phyloP scores from a whole-genome alignment of 2,329 filamentous ascomycete genomes.

The Aspergillus novoparasiticus region DNA sequence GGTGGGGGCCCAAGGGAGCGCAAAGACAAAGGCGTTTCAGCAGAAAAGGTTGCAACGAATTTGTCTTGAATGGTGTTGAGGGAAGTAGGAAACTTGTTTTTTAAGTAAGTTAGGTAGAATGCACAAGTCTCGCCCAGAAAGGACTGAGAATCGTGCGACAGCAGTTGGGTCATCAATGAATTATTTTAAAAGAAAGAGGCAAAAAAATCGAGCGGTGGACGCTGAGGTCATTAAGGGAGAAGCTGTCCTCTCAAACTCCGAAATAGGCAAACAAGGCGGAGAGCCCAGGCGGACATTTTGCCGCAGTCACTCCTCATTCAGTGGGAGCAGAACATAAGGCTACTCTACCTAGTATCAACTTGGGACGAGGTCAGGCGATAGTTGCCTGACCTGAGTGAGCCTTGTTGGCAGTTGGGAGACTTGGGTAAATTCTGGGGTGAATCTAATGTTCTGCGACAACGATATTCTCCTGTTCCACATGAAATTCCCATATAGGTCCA shows the following conservation, averaged over 20 bases:
- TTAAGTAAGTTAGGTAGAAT: slow-evolving; percentile 40
- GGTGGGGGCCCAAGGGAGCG: slow-evolving; percentile 21
- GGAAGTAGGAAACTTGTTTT: slow-evolving; percentile 33
- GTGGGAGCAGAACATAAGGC: not conserved
- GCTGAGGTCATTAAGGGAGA: slow-evolving; percentile 21
- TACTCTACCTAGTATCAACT: not conserved
- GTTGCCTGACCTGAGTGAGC: not conserved
- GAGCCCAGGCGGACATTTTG: slow-evolving; percentile 11
- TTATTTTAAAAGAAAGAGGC: not conserved
- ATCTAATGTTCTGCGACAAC: not conserved
- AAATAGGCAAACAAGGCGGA: slow-evolving; percentile 17
- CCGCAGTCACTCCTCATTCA: not conserved
- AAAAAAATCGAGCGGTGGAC: slow-evolving; percentile 3
- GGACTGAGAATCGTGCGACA: slow-evolving; percentile 40
- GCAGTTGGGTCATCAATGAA: slow-evolving; percentile 43
- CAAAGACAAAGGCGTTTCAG: slow-evolving; percentile 20
- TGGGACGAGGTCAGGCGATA: not conserved
- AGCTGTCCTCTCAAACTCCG: slow-evolving; percentile 12
- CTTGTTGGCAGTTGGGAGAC: not conserved
- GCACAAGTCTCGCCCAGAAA: slow-evolving; percentile 45
- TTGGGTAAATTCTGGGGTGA: not conserved
- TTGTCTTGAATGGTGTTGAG: slow-evolving; percentile 37
- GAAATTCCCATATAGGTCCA: not conserved
- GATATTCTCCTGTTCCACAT: not conserved
- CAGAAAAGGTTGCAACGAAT: slow-evolving; percentile 28